Evolutionary conservation across 805 yeast species (phyloP).

Genomic region (Starmerella apicola): DNA sequence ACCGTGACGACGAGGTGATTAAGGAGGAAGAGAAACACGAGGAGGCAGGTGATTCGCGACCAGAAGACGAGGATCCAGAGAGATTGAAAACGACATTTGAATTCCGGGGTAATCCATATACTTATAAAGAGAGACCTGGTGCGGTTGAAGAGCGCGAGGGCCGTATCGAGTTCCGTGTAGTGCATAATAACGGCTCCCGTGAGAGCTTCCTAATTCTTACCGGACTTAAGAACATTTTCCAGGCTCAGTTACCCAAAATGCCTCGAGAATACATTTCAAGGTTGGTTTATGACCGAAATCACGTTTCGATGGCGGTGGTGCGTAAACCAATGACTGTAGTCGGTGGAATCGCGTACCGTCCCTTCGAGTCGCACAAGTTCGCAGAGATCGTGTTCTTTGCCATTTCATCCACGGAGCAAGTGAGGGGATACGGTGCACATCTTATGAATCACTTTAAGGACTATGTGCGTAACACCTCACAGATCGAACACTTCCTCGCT

Average conservation of each 20-base stretch:
- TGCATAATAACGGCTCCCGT: conserved; percentile 78
- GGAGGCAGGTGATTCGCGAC: no score
- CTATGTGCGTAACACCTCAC: conserved; percentile 79
- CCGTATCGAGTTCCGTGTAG: conserved; percentile 88
- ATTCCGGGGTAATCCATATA: conserved; percentile 67
- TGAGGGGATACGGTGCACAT: conserved; percentile 97
- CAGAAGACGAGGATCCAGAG: conserved; percentile 24
- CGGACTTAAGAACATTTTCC: conserved; percentile 90
- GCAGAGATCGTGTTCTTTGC: conserved; percentile 99
- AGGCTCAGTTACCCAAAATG: conserved; percentile 96
- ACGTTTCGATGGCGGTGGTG: conserved; percentile 90
- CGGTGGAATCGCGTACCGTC: conserved; percentile 95
- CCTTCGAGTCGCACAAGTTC: conserved; percentile 78
- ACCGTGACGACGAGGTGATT: conserved; percentile 18
- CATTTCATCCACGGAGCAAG: conserved; percentile 93
- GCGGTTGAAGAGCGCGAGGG: conserved; percentile 91
- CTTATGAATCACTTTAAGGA: conserved; percentile 95
- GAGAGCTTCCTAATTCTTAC: conserved; percentile 87
- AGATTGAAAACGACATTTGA: conserved; percentile 37
- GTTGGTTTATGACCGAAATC: conserved; percentile 86
- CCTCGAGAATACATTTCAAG: conserved; percentile 94
- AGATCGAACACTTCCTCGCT: conserved; percentile 74
- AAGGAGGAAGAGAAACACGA: conserved; percentile 18
- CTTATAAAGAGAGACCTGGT: conserved; percentile 84
- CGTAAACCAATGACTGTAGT: conserved; percentile 88